Evolutionary conservation across 2,329 filamentous ascomycete genomes (phyloP), one percentile per base, ranked within the genome.

Genomic region (Taxawa tesnikishii): DNA sequence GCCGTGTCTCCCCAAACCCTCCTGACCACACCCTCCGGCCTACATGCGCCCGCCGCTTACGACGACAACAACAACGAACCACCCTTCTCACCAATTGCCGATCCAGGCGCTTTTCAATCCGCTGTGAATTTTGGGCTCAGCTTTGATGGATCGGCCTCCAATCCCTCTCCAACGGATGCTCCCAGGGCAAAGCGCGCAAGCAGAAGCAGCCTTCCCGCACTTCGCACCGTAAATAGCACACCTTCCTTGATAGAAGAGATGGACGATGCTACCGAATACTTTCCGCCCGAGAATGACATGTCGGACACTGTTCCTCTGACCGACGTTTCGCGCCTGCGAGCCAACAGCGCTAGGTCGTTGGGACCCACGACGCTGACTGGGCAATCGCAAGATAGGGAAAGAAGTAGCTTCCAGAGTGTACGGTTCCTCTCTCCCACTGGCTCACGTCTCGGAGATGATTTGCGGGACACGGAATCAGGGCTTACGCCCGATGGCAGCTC

Each of bases 251-350:
- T 49, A 65, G 41, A 55, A 36, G 63, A 71, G 40, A 74, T 74
- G 41, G 47, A 70, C 34, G 63, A 62, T 33, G 60, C 62, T 21
- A 62, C 65, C n/a, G 47, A 67, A 35, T 75, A 71, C 47, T 69
- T 69, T 38, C 64, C 71, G 4, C 61, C 51, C 3, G 43, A 38
- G 6, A 55, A 61, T 26, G 65, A 72, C 40, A n/a, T n/a, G n/a
- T 63, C 73, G 52, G 59, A 79, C 62, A 67, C 72, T 49, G 55
- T 73, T 50, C 70, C 65, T 10, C 53, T 77, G 50, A 79, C 74
- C 1, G 66, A 74, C 43, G 50, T 57, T 34, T 61, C 56, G 37
- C 63, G 69, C 40, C 50, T 75, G 26, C 66, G 73, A 39, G 70
- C 72, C 39, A 67, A 68, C 12, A 59, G 60, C 12, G 40, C 45